Evolutionary conservation across 331 rosid genomes (phyloP), one percentile per base, ranked within the genome.

Genomic region (Quercus tomentella): DNA sequence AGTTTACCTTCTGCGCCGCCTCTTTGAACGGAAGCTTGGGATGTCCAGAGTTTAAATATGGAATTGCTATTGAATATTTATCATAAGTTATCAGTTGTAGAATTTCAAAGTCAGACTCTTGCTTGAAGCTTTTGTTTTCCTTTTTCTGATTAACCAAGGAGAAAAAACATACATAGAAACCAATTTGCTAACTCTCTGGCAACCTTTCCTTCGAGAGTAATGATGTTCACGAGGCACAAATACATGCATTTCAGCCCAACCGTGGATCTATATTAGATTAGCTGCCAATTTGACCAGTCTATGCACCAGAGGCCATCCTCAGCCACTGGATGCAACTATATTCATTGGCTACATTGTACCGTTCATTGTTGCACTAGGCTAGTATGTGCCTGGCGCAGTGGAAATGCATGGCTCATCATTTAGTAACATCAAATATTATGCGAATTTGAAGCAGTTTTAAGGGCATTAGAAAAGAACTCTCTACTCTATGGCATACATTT

Each of bases 1-100:
- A 83, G 91, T 93, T 79, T 87, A 82, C 87, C 91, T 90, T 70
- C 85, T 93, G 4, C 92, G 80, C 22, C 82, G 87, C 72, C 92
- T 91, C 43, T 87, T 93, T 52, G 89, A 90, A 8, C 72, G 85
- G 45, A 92, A 89, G 90, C 78, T 83, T 69, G 81, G 84, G 25
- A 11, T 23, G 70, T 74, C 88, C 3, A 84, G 90, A 82, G 84
- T 81, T 37, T 82, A 74, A 71, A 58, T 62, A 17, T 54, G 52
- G 51, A 49, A 37, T 75, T 75, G 25, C 73, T 71, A 54, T 56
- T 33, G 58, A 7, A 25, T 76, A 12, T 20, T 22, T n/a, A 68
- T 41, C 49, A 41, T 41, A 41, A 41, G 49, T 41, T 9, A 41
- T 6, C 77, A 35, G 57, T 30, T 71, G 61, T 54, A 61, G 41